These are phyloP conservation scores for Emergomyces pasteurianus DNA, from an alignment of 2,329 filamentous ascomycete genomes.

Conservation along the genomic window DNA sequence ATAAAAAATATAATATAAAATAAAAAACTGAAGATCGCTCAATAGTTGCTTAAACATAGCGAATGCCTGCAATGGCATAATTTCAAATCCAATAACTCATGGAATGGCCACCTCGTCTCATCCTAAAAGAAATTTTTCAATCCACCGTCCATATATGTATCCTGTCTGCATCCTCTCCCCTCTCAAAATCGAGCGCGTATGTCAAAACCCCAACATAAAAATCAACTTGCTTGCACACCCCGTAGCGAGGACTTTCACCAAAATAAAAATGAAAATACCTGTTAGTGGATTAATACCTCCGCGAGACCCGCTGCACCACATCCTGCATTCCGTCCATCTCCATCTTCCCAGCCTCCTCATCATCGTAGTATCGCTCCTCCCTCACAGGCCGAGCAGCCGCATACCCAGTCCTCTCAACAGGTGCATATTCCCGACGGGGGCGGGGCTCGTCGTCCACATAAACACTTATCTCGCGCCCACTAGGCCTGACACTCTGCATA, in stretches of 20 bases:
- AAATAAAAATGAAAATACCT: neutral
- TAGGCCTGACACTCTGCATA: constrained; percentile 31
- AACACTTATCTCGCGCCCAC: constrained; percentile 30
- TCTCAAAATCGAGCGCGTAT: neutral
- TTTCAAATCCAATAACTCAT: neutral
- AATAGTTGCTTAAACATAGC: no score
- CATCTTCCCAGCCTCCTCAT: constrained; percentile 22
- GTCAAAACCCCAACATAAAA: neutral
- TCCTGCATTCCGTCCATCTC: constrained; percentile 20
- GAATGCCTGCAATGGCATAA: no score
- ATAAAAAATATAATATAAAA: no score
- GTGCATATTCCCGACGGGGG: constrained; percentile 38
- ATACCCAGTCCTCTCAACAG: constrained; percentile 32
- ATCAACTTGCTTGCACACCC: neutral
- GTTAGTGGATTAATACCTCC: constrained; percentile 20
- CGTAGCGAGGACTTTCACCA: neutral
- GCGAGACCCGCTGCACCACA: constrained; percentile 21
- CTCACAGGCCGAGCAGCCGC: constrained; percentile 24
- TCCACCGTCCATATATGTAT: no score
- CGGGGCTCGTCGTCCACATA: constrained; percentile 29
- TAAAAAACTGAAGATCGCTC: no score
- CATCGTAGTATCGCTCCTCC: constrained; percentile 27
- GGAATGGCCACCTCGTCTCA: no score
- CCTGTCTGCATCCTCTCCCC: no score
- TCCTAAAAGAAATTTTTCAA: neutral